A percentile compares a stretch with the other conserved stretches of the same genome.
Conservation (phyloP, 495 filamentous ascomycete species). For the Stereocaulon alpinum region DNA sequence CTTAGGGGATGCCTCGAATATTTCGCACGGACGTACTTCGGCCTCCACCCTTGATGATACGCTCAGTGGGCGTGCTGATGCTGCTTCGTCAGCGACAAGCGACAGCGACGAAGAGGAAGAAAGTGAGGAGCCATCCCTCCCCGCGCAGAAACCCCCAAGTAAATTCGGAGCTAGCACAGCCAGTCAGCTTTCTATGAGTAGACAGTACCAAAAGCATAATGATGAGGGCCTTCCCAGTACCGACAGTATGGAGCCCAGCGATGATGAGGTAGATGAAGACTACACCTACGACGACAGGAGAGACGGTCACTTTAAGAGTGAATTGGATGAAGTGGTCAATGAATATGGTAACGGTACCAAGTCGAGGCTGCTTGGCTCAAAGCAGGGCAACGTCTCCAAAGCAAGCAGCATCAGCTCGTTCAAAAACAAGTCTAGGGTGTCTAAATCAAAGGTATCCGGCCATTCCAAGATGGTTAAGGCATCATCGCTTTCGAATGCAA, state of each 20-base stretch:
- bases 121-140: constrained; percentile 51
- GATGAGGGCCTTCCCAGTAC: constrained; percentile 55
- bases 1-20: constrained; percentile 81
- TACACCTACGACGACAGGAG: constrained; percentile 50
- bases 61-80: constrained; percentile 77
- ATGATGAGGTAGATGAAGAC: constrained; percentile 42
- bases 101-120: constrained; percentile 70
- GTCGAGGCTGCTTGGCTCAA: constrained; percentile 26
- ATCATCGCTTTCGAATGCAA: constrained; percentile 26
- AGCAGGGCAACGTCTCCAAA: constrained; percentile 25
- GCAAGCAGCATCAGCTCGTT: constrained; percentile 28
- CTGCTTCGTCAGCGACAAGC: constrained; percentile 71
- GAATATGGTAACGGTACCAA: constrained; percentile 30
- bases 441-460: constrained; percentile 33
- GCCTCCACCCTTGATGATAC: constrained; percentile 91
- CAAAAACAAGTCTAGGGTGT: constrained; percentile 35
- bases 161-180: constrained; percentile 31
- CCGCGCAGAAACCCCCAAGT: constrained; percentile 50
- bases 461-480: constrained; percentile 49
- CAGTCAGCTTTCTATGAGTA: constrained; percentile 39
- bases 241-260: constrained; percentile 65
- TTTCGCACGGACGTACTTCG: constrained; percentile 80
- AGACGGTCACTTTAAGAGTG: constrained; percentile 44
- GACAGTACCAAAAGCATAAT: constrained; percentile 45
- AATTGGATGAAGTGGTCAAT: constrained; percentile 39